Evolutionary conservation across 495 filamentous ascomycete species (phyloP).

Genomic region (Xylaria longipes): DNA sequence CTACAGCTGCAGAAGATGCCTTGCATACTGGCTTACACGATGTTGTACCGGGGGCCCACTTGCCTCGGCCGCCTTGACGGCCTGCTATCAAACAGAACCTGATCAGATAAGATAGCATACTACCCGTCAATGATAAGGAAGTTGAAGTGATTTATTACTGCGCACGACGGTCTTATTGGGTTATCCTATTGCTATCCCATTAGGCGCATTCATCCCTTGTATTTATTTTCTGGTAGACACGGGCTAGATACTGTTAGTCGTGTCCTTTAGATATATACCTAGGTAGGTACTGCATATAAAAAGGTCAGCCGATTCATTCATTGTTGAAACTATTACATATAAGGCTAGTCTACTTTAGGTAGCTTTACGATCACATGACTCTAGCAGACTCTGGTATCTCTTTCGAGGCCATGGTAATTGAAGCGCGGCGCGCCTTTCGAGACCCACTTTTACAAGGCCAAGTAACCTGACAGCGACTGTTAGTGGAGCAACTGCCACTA

Average conservation of each 20-base stretch:
- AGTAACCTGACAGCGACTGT: background rate
- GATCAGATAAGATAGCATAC: background rate
- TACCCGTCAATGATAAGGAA: background rate
- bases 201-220: background rate
- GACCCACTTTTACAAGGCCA: conserved; percentile 23
- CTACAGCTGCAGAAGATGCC: background rate
- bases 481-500: conserved; percentile 7
- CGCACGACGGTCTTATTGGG: background rate
- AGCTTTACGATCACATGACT: conserved; percentile 20
- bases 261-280: too few species aligned
- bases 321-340: background rate
- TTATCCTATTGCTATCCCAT: background rate
- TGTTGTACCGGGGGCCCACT: background rate
- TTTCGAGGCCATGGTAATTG: background rate
- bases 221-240: background rate
- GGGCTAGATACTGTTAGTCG: too few species aligned
- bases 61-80: conserved; percentile 16
- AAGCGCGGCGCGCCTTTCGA: conserved; percentile 9
- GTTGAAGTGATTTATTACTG: background rate
- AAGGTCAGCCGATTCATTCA: too few species aligned
- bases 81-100: background rate
- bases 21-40: conserved; percentile 7
- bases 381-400: background rate
- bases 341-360: background rate
- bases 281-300: too few species aligned